phyloP scores from a whole-genome alignment of 345 rosid genomes.

The Eucalyptus grandis region DNA sequence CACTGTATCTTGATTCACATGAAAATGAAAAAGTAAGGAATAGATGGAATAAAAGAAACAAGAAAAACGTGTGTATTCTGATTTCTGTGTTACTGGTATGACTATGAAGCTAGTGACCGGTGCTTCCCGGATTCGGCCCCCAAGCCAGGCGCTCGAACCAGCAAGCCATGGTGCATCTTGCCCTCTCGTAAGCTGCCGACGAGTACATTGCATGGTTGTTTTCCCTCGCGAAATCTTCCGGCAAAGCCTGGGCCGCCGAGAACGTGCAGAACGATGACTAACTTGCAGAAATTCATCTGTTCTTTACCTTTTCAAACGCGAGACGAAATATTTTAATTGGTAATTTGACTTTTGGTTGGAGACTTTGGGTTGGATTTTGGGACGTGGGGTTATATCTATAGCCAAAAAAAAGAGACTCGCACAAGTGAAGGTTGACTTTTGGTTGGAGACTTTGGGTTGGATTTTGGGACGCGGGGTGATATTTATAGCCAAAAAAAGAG shows the following conservation, averaged over 20 bases:
- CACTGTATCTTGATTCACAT: neutral
- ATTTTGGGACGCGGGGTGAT: neutral
- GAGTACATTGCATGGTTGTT: neutral
- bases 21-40: neutral
- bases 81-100: neutral
- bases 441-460: neutral
- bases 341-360: neutral
- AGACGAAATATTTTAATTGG: neutral
- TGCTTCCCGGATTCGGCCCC: neutral
- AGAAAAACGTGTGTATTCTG: neutral
- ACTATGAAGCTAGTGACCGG: neutral
- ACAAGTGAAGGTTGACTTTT: neutral
- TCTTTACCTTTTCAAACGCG: neutral
- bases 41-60: neutral
- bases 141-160: neutral
- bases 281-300: neutral
- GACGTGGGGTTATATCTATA: neutral
- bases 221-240: constrained; percentile 5
- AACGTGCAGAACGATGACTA: constrained; percentile 8
- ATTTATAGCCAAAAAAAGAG: neutral
- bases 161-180: neutral
- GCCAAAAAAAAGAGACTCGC: neutral
- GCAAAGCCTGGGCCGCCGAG: constrained; percentile 10
- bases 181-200: constrained; percentile 1
- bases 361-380: neutral